Percentiles rank a stretch among this genome's conserved stretches.
These are phyloP conservation scores for Aspergillus jensenii DNA, from an alignment of 2,329 filamentous ascomycete species.

Conservation along the genomic window DNA sequence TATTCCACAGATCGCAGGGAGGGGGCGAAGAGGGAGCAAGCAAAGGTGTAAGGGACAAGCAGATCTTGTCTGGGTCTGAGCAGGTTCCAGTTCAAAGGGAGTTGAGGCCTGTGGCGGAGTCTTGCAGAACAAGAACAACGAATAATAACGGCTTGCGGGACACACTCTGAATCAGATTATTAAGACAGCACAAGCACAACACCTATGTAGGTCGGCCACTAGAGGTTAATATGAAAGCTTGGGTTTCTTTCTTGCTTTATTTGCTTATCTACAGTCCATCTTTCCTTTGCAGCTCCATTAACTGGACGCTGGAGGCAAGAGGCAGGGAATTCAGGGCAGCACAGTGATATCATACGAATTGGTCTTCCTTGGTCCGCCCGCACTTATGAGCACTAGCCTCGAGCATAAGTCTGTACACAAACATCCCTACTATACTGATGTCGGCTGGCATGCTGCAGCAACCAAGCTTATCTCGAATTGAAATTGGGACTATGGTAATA, in stretches of 20 bases:
- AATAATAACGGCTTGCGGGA: slow-evolving; percentile 14
- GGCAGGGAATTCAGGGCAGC: background rate
- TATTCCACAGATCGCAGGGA: slow-evolving; percentile 1
- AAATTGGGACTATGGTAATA: background rate
- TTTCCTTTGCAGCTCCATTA: background rate
- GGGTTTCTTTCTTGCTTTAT: background rate
- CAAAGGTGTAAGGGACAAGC: slow-evolving; percentile 14
- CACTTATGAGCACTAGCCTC: background rate
- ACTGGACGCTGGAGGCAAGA: background rate
- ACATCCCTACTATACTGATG: background rate
- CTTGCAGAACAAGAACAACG: slow-evolving; percentile 22
- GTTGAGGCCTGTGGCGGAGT: slow-evolving; percentile 26
- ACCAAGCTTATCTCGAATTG: background rate
- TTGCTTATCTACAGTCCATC: background rate
- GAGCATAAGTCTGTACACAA: background rate
- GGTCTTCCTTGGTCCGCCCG: background rate
- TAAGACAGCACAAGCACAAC: slow-evolving; percentile 5
- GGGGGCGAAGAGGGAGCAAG: slow-evolving; percentile 2
- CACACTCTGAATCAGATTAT: slow-evolving; percentile 13
- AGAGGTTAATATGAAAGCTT: background rate
- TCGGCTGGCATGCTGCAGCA: background rate
- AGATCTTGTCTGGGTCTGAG: slow-evolving; percentile 19
- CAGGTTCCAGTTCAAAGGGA: slow-evolving; percentile 28
- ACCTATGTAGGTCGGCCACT: background rate
- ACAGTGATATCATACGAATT: slow-evolving; percentile 1